Percentiles rank a stretch among this genome's conserved stretches.
Conservation (phyloP, 805 yeast genomes). For the Cyberlindnera sargentensis region DNA sequence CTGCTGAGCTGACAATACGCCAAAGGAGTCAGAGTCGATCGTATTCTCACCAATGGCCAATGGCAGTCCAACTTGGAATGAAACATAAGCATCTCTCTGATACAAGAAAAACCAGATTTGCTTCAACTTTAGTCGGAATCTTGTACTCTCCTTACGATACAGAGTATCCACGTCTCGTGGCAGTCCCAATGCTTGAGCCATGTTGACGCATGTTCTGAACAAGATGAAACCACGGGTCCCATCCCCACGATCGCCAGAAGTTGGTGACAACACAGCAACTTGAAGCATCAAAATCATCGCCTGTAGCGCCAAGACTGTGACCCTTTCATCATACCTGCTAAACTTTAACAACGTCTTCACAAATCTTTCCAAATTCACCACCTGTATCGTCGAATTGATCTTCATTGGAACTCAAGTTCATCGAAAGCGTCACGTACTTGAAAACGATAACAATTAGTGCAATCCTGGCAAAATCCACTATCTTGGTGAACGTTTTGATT, state of each 20-base stretch:
- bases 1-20: neutral
- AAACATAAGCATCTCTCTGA: constrained; percentile 11
- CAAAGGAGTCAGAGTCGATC: constrained; percentile 1
- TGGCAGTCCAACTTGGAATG: constrained; percentile 19
- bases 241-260: constrained; percentile 20
- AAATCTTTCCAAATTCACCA: constrained; percentile 6
- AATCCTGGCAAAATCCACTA: constrained; percentile 16
- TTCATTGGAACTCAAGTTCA: constrained; percentile 1
- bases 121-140: constrained; percentile 4
- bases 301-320: constrained; percentile 19
- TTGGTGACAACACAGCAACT: constrained; percentile 13
- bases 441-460: constrained; percentile 12
- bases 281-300: constrained; percentile 12
- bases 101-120: constrained; percentile 15
- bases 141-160: constrained; percentile 6
- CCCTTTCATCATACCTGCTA: constrained; percentile 6
- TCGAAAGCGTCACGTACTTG: constrained; percentile 6
- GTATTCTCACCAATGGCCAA: constrained; percentile 14
- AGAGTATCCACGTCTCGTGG: constrained; percentile 16
- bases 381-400: constrained; percentile 10
- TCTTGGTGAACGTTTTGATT: constrained; percentile 6
- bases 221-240: constrained; percentile 12
- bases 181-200: constrained; percentile 22
- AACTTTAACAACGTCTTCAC: constrained; percentile 10
- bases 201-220: constrained; percentile 14